Base-by-base conservation (phyloP, 2,329 filamentous ascomycete species). In the Chaetomiaceae sp. region DNA sequence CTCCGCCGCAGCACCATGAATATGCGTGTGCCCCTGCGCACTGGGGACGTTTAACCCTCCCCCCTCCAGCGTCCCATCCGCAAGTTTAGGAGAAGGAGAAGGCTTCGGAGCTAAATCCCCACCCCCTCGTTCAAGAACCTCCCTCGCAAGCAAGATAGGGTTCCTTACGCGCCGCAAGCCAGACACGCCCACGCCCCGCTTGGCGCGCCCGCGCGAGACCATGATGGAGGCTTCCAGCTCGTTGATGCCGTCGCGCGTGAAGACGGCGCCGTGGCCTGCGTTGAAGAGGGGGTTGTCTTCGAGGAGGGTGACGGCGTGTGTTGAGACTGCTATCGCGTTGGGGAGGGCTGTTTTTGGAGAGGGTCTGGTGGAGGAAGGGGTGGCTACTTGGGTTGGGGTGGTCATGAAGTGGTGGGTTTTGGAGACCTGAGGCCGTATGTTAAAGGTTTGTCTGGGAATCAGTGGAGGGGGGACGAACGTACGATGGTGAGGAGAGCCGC, bases 171-270 rank as follows among this genome's bases (percentile, higher is more conserved):
- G 81, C 6, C 77, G 79, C 14, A 95, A 68, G 3, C 89, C 81
- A 72, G 88, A 88, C 6, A 90, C 83, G 3, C 88, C 89, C 0
- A 89, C 87, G 15, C 84, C 89, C 33, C 89, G 81, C 74, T 95
- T 96, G 37, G 82, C 79, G 53, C 76, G 75, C 0, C 85, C 87
- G 25, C 78, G 77, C 2, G 86, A 88, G 0, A 95, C 87, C 90
- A 95, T 95, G 47, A 95, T 81, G 8, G 84, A 88, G 1, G 89
- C 88, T 71, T 96, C 91, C 57, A 95, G 83, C 72, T 96, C 88
- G 67, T 91, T 91, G 58, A 84, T 80, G 17, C 91, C 91, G 60
- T 87, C 84, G 47, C 85, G 82, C 0, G 89, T 95, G 69, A 95
- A 96, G 19, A 95, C 90, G 47, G 90, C 88, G 49, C 91, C 91